A percentile compares a stretch with the other conserved stretches of the same genome.
phyloP scores from a whole-genome alignment of 2,329 filamentous ascomycete species.

The Claviceps lovelessii region DNA sequence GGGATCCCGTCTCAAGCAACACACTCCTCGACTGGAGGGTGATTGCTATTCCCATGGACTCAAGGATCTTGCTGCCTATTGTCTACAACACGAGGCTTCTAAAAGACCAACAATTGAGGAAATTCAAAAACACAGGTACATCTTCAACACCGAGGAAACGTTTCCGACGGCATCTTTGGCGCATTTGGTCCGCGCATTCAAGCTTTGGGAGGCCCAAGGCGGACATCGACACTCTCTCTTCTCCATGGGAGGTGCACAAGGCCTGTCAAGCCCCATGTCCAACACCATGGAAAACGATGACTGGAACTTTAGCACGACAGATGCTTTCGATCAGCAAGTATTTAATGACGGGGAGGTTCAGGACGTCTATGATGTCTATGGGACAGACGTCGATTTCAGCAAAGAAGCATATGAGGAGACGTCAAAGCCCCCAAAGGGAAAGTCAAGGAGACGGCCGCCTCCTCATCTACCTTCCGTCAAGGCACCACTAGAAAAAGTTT shows the following conservation, averaged over 20 bases:
- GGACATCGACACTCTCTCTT: conserved; percentile 55
- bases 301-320: conserved; percentile 54
- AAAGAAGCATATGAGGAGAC: conserved; percentile 32
- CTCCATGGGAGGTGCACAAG: conserved; percentile 43
- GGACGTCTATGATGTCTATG: conserved; percentile 47
- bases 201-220: conserved; percentile 60
- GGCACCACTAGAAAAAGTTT: conserved; percentile 48
- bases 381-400: conserved; percentile 40
- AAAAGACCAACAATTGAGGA: conserved; percentile 55
- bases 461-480: conserved; percentile 42
- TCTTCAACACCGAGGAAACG: conserved; percentile 44
- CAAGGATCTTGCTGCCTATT: conserved; percentile 57
- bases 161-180: conserved; percentile 52
- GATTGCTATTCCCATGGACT: conserved; percentile 55
- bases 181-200: conserved; percentile 56
- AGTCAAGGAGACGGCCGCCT: conserved; percentile 41
- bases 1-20: conserved; percentile 42
- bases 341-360: conserved; percentile 38
- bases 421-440: conserved; percentile 37
- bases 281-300: conserved; percentile 40
- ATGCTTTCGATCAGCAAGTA: conserved; percentile 47
- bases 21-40: conserved; percentile 55
- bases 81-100: conserved; percentile 53
- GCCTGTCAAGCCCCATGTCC: conserved; percentile 29
- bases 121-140: conserved; percentile 56